A percentile compares a stretch with the other conserved stretches of the same genome.
phyloP scores from a whole-genome alignment of 1,139 yeast species.

The Suhomyces ambrosiae region DNA sequence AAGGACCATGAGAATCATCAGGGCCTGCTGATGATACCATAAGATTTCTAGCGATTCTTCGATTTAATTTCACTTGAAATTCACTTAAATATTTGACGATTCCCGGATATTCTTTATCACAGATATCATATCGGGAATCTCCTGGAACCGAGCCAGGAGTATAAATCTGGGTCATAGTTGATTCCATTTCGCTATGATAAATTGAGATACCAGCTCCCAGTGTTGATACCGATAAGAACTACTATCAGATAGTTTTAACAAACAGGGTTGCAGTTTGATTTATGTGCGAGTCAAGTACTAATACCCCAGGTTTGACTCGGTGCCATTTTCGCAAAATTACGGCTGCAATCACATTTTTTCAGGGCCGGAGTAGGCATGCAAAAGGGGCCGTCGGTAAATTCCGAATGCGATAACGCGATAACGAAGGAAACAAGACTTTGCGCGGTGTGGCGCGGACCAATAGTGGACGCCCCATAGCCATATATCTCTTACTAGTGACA shows the following conservation, averaged over 20 bases:
- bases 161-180: conserved; percentile 5
- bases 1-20: conserved; percentile 11
- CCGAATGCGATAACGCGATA: conserved; percentile 9
- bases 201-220: conserved; percentile 1
- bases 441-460: conserved; percentile 4
- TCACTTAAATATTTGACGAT: conserved; percentile 19
- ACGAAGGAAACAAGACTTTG: conserved; percentile 3
- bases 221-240: not conserved
- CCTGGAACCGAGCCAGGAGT: not conserved
- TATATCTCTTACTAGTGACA: not conserved
- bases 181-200: not conserved
- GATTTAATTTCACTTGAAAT: conserved; percentile 19
- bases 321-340: conserved; percentile 1
- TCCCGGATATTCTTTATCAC: conserved; percentile 16
- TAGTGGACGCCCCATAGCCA: not conserved
- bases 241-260: too few species aligned
- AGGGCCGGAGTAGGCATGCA: conserved; percentile 9
- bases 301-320: conserved; percentile 5
- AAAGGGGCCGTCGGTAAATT: conserved; percentile 5
- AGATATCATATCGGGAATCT: conserved; percentile 9
- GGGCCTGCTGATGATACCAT: conserved; percentile 10
- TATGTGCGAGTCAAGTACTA: conserved; percentile 4
- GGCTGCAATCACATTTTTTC: conserved; percentile 1
- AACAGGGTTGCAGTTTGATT: too few species aligned
- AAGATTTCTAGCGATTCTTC: conserved; percentile 1